phyloP scores from a whole-genome alignment of 345 rosid species.

The Excoecaria agallocha region DNA sequence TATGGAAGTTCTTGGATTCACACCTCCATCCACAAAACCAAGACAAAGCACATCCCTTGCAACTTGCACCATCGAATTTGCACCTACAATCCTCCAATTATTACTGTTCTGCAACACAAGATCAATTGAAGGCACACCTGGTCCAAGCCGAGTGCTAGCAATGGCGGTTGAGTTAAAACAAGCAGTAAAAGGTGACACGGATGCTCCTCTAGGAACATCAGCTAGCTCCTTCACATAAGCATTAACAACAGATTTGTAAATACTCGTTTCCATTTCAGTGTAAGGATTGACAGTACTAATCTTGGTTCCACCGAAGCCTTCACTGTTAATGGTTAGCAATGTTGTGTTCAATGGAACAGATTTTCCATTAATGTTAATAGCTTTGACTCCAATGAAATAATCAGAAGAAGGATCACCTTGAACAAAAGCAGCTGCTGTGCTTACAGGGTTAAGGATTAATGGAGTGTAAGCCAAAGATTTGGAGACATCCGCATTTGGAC shows the following conservation, averaged over 20 bases:
- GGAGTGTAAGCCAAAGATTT: conserved; percentile 24
- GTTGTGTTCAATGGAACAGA: conserved; percentile 4
- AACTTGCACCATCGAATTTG: conserved; percentile 14
- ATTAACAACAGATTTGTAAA: conserved; percentile 15
- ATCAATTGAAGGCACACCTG: conserved; percentile 11
- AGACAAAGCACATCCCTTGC: conserved; percentile 6
- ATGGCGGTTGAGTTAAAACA: conserved; percentile 3
- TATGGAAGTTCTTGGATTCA: conserved; percentile 20
- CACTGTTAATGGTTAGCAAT: conserved; percentile 12
- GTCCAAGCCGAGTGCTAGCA: conserved; percentile 12
- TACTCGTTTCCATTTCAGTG: conserved; percentile 22
- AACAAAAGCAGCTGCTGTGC: conserved; percentile 12
- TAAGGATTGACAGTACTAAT: too few relatives aligned
- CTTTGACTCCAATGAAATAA: conserved; percentile 27
- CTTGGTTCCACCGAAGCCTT: conserved; percentile 24
- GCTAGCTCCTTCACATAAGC: conserved; percentile 10
- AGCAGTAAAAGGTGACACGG: conserved; percentile 17
- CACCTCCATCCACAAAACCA: conserved; percentile 23
- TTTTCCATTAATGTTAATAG: conserved; percentile 22
- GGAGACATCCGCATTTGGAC: conserved; percentile 13
- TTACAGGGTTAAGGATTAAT: conserved; percentile 15
- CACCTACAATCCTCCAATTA: conserved; percentile 10
- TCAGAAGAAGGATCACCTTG: conserved; percentile 23
- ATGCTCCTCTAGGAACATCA: conserved; percentile 6
- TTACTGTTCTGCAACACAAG: conserved; percentile 12